Base-by-base conservation (phyloP, 805 yeast genomes). In the Yarrowia osloensis region DNA sequence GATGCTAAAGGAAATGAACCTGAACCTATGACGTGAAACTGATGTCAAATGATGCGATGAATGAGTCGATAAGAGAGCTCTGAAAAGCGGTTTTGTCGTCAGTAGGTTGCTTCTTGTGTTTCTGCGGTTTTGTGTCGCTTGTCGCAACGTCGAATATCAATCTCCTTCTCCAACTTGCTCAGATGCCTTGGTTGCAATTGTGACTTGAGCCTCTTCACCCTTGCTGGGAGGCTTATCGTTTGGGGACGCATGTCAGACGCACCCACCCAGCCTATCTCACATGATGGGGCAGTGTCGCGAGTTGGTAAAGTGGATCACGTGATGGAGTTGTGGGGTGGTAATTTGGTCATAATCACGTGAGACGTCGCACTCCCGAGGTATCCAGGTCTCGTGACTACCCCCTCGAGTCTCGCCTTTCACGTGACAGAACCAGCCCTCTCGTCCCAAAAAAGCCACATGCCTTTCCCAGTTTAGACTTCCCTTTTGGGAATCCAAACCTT, bases 261-360 rank as follows among this genome's bases (percentile, higher is more conserved):
- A 54, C 61, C 15, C 17, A 9, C 4, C 44, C 21, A 37, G 33
- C 44, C 42, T 54, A 54, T 54, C 61, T 35, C 61, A 54, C 61
- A 54, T 54, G 61, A 54, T 54, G 33, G 33, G 61, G 61, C 61
- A 54, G 61, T 54, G 61, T 35, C n/a, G 28, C n/a, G 26, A 13
- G 17, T 4, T 9, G 37, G 11, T 13, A 6, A 8, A 39, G 11
- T 8, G 11, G 8, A n/a, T 50, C 57, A 50, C 57, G 57, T 50
- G 57, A 50, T 13, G n/a, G n/a, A 7, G 8, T 9, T 11, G 13
- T 6, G 31, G 13, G 11, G 13, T 31, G 35, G 35, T 3, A 31
- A 11, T 33, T 11, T 33, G 35, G 35, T 2, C 17, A 13, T 28
- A 28, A 28, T 28, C 31, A 28, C 31, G 31, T 28, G n/a, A n/a